A percentile compares a stretch with the other conserved stretches of the same genome.
Evolutionary conservation across 2,329 filamentous ascomycete species (phyloP).

Genomic region (Fusarium oligoseptatum): DNA sequence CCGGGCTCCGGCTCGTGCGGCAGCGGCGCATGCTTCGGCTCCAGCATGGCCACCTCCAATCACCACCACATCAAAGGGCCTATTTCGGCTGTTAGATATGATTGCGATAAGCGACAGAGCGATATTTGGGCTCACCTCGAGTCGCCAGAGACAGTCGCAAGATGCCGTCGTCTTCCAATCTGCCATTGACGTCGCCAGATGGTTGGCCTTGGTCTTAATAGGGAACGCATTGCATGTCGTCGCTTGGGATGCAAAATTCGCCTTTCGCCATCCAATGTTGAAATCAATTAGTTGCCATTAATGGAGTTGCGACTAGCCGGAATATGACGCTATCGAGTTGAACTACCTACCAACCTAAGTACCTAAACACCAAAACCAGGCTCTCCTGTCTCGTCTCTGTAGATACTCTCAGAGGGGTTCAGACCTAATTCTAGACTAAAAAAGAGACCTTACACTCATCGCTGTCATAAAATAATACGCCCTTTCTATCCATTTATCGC

Average conservation of each 20-base stretch:
- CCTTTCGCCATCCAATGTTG: constrained; percentile 14
- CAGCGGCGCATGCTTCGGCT: constrained; percentile 91
- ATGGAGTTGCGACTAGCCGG: constrained; percentile 16
- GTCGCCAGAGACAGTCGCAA: constrained; percentile 51
- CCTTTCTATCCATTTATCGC: constrained; percentile 31
- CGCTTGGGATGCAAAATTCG: constrained; percentile 32
- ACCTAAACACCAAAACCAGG: not conserved
- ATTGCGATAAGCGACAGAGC: not conserved
- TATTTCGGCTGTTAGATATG: constrained; percentile 49
- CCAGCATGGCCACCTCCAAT: constrained; percentile 97
- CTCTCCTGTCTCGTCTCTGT: not conserved
- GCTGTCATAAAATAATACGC: constrained; percentile 16
- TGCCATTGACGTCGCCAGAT: constrained; percentile 35
- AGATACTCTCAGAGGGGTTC: not conserved
- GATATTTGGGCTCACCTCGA: constrained; percentile 44
- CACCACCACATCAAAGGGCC: constrained; percentile 90
- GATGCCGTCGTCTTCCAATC: constrained; percentile 33
- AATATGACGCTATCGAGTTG: constrained; percentile 28
- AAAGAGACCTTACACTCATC: constrained; percentile 4
- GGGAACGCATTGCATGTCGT: constrained; percentile 48
- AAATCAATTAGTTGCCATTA: constrained; percentile 18
- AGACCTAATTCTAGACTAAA: not conserved
- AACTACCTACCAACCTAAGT: not conserved
- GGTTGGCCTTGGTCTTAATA: constrained; percentile 42
- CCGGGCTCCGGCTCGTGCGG: constrained; percentile 87